Evolutionary conservation across 192 early-diverging fungal genomes (phyloP), one percentile per base, ranked within the genome.

Genomic region (Funneliformis mosseae): DNA sequence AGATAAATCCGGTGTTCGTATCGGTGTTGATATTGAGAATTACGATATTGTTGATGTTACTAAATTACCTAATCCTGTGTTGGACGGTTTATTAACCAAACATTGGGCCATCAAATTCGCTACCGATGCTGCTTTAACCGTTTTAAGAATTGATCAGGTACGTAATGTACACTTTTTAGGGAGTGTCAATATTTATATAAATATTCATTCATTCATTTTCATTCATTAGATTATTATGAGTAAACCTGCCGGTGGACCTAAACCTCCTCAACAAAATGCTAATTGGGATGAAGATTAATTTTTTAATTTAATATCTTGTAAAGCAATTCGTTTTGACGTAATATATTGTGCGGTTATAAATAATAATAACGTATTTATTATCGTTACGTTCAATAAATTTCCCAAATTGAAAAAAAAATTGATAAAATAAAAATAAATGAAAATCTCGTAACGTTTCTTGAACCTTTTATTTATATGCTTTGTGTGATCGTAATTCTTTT

Each of bases 71-170:
- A 87, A 91, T 42, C 86, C 87, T 5, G 87, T 98, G 80, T 90
- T 92, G 70, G 98, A 99, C 84, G 85, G 90, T 21, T 87, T 96
- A 71, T 83, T 89, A 39, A 89, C 93, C 61, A 99, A 99, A 89
- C 88, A 91, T 83, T 95, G 92, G 91, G 98, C 93, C 61, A 89
- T 97, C 81, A 93, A 94, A 77, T 92, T 96, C 46, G 96, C 98
- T 74, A 93, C 96, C 39, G 92, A 97, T 81, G 93, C 95, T 18
- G 97, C 97, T 18, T 85, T 97, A 78, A 99, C 98, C 0, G 91
- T 99, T 25, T 89, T 99, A 74, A 93, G 96, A 85, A 96, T 99
- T 63, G 98, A 99, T 88, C 97, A 98, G 89, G 88, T 92, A 85
- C 64, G 80, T 76, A 0, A 70, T 9, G 5, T 42, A 42, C 25